These are phyloP conservation scores for Trematosphaeria pertusa DNA, from an alignment of 2,329 filamentous ascomycete genomes.

Conservation along the genomic window DNA sequence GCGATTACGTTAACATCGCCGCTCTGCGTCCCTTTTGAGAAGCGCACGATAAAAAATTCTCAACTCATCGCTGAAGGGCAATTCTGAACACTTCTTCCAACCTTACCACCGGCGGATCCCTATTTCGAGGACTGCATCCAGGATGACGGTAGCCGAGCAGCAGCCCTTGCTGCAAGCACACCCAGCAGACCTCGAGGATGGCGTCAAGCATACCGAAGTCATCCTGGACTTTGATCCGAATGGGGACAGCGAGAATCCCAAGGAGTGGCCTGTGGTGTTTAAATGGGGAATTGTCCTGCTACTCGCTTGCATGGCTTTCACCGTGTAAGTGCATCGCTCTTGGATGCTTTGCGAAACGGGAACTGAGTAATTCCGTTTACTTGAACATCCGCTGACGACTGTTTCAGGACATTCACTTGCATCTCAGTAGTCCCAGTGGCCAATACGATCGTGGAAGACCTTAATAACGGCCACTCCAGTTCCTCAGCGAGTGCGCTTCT, in stretches of 20 bases:
- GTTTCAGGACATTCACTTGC: conserved; percentile 45
- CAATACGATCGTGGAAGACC: conserved; percentile 38
- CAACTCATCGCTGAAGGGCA: no score
- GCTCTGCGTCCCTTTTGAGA: no score
- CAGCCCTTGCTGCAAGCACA: conserved; percentile 36
- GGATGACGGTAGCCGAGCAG: no score
- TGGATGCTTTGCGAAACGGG: neutral
- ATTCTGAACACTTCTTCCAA: no score
- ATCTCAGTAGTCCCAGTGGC: conserved; percentile 47
- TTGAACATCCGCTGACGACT: conserved; percentile 14
- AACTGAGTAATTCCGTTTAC: neutral
- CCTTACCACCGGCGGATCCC: no score
- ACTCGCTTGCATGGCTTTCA: conserved; percentile 44
- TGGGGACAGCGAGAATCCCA: conserved; percentile 37
- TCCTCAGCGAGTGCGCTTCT: conserved; percentile 37
- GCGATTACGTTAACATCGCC: no score
- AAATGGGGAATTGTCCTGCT: conserved; percentile 43
- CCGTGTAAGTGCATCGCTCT: conserved; percentile 33
- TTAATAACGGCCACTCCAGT: conserved; percentile 31
- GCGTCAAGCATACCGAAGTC: conserved; percentile 24
- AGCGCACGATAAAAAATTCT: no score
- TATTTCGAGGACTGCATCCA: no score
- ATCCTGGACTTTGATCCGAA: conserved; percentile 39
- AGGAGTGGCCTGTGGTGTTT: conserved; percentile 38
- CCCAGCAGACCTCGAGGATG: conserved; percentile 24